Conservation (phyloP, 371 early-diverging fungal genomes). For the Batkoa obscura region DNA sequence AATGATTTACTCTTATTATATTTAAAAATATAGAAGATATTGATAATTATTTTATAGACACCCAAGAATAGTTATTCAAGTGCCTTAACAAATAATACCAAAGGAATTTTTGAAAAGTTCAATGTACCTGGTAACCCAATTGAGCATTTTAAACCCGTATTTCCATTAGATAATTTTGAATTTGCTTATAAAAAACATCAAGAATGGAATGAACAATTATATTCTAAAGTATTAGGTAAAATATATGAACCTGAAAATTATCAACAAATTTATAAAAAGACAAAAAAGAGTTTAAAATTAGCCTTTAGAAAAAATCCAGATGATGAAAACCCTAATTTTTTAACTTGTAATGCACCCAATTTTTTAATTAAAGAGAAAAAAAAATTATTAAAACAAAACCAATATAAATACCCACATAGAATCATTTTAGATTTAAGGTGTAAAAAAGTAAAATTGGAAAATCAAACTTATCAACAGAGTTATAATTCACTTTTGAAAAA, state of each 20-base stretch:
- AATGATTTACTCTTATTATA: too few species aligned
- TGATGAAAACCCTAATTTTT: background rate
- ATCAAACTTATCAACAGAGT: background rate
- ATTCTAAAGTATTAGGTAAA: constrained; percentile 5
- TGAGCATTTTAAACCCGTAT: constrained; percentile 52
- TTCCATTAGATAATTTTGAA: constrained; percentile 51
- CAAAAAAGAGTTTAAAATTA: constrained; percentile 9
- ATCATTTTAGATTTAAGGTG: background rate
- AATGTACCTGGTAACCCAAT: constrained; percentile 33
- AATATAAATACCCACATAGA: background rate
- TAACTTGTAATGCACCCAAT: background rate
- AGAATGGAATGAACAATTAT: constrained; percentile 46
- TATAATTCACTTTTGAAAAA: too few species aligned
- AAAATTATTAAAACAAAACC: background rate
- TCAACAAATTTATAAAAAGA: background rate
- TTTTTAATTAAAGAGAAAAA: background rate
- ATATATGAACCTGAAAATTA: background rate
- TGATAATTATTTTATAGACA: constrained; percentile 22
- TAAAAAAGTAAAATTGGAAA: background rate
- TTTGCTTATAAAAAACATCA: constrained; percentile 46
- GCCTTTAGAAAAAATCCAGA: background rate
- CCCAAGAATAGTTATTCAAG: constrained; percentile 69
- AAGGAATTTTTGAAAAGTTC: constrained; percentile 54
- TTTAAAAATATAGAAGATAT: too few species aligned
- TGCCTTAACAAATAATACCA: constrained; percentile 56